phyloP scores from a whole-genome alignment of 495 filamentous ascomycete species.

The Aspergillus saccharolyticus region DNA sequence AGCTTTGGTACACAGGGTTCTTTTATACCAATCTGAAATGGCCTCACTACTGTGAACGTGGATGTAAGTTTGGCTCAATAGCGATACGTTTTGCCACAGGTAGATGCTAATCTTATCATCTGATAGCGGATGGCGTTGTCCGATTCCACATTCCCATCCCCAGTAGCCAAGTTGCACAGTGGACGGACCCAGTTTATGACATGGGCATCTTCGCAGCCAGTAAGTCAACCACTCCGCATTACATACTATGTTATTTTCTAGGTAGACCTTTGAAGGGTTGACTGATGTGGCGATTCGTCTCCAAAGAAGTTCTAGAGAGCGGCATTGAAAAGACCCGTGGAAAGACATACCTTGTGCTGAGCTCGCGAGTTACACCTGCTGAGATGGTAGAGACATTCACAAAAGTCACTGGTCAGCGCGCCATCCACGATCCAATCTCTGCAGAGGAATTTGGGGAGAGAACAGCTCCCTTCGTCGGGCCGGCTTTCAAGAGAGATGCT shows the following conservation, averaged over 20 bases:
- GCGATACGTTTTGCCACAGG: neutral
- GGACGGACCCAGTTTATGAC: conserved; percentile 18
- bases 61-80: neutral
- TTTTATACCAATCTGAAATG: conserved; percentile 18
- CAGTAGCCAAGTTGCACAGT: conserved; percentile 12
- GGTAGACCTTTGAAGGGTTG: neutral
- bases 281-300: neutral
- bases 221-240: conserved; percentile 7
- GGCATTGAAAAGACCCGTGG: conserved; percentile 14
- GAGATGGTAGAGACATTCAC: conserved; percentile 15
- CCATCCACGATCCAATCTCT: conserved; percentile 11
- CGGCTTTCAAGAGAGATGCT: conserved; percentile 14
- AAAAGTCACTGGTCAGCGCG: conserved; percentile 10
- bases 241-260: neutral
- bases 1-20: conserved; percentile 8
- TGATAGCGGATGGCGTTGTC: conserved; percentile 14
- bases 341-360: conserved; percentile 17
- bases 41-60: conserved; percentile 17
- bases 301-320: conserved; percentile 11
- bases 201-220: conserved; percentile 20
- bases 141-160: conserved; percentile 17
- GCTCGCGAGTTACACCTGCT: neutral
- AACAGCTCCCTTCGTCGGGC: conserved; percentile 8
- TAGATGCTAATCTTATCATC: neutral
- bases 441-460: conserved; percentile 14